Evolutionary conservation across 768 basidiomycete genomes (phyloP).

Genomic region (Collybiopsis confluens): DNA sequence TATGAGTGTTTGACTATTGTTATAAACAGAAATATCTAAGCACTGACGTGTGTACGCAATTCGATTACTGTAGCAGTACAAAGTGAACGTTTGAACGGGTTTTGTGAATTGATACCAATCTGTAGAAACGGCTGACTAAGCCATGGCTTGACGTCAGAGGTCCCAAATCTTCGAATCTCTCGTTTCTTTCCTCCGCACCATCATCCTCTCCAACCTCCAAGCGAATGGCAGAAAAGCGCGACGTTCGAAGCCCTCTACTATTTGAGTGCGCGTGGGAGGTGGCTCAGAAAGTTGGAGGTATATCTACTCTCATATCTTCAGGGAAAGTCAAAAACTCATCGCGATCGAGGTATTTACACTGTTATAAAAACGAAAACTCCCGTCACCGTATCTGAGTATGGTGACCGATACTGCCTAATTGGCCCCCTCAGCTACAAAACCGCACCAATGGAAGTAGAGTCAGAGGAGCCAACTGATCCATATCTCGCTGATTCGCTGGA

Average conservation of each 20-base stretch:
- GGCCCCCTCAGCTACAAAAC: slow-evolving; percentile 98
- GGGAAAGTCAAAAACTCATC: too few relatives aligned
- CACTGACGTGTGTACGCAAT: too few relatives aligned
- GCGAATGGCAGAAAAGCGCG: slow-evolving; percentile 49
- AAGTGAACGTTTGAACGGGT: too few relatives aligned
- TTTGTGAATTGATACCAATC: too few relatives aligned
- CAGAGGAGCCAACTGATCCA: slow-evolving; percentile 81
- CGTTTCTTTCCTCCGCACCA: slow-evolving; percentile 11
- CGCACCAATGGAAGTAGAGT: slow-evolving; percentile 98
- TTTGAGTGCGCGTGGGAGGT: slow-evolving; percentile 99
- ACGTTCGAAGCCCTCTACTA: slow-evolving; percentile 75
- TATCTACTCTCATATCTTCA: too few relatives aligned
- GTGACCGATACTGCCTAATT: slow-evolving; percentile 91
- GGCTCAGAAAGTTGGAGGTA: slow-evolving; percentile 97
- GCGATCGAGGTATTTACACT: slow-evolving; percentile 95
- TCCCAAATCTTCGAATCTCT: neutral
- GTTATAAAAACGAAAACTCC: slow-evolving; percentile 99
- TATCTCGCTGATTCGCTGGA: slow-evolving; percentile 72
- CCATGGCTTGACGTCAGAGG: neutral
- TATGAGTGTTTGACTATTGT: too few relatives aligned
- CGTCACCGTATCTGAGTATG: slow-evolving; percentile 94
- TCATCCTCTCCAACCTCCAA: slow-evolving; percentile 29
- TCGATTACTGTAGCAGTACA: too few relatives aligned
- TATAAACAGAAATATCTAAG: too few relatives aligned
- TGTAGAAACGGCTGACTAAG: too few relatives aligned